These are phyloP conservation scores for Leucaena leucocephala DNA, from an alignment of 306 rosid species.

Conservation along the genomic window DNA sequence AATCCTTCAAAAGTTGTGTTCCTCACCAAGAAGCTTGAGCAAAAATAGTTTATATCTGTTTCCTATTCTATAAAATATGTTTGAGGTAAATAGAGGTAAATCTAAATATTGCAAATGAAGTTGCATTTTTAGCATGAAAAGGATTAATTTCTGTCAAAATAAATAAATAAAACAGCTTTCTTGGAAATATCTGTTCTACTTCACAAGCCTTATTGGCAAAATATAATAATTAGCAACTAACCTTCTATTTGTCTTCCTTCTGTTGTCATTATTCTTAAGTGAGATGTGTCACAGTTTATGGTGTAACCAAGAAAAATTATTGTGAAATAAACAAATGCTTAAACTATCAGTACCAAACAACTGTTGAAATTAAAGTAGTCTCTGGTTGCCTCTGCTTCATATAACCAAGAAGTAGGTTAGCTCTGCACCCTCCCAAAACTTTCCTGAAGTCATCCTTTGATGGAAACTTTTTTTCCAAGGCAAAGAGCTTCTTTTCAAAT, in stretches of 20 bases:
- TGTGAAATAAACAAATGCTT: neutral
- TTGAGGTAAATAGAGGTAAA: neutral
- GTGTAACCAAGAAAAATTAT: neutral
- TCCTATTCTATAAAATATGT: neutral
- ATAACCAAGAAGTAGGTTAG: neutral
- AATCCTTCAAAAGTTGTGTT: neutral
- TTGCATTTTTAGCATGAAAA: neutral
- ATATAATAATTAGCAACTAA: conserved; percentile 3
- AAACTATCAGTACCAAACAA: neutral
- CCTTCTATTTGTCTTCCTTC: conserved; percentile 21
- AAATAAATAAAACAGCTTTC: neutral
- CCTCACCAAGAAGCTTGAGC: neutral
- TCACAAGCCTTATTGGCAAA: conserved; percentile 7
- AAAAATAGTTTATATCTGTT: neutral
- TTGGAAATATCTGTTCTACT: neutral
- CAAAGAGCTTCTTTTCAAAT: neutral
- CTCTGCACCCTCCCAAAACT: neutral
- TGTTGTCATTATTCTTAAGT: neutral
- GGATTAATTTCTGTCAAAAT: neutral
- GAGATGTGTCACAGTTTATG: neutral
- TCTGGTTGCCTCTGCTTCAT: neutral
- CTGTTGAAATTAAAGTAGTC: neutral
- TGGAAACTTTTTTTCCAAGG: neutral
- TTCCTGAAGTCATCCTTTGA: neutral
- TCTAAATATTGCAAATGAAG: neutral